Percentiles rank a stretch among this genome's conserved stretches.
Conservation (phyloP, 1,284 basidiomycete genomes). For the Fomitopsis pinicola region DNA sequence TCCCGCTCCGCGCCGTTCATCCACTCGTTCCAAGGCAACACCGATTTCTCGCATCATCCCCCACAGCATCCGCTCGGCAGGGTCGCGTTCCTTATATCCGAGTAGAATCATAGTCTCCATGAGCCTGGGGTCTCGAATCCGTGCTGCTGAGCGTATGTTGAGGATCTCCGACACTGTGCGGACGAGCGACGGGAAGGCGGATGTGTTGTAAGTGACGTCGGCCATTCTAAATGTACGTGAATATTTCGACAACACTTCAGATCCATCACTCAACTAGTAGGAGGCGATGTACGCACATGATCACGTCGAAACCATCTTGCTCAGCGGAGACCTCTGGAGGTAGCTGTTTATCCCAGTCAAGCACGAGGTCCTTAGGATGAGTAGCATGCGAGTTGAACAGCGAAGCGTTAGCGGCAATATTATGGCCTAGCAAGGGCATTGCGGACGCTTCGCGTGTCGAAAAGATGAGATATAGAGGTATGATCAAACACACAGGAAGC, state of each 20-base stretch:
- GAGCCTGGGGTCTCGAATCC: slow-evolving; percentile 6
- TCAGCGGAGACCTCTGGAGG: slow-evolving; percentile 39
- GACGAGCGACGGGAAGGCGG: slow-evolving; percentile 71
- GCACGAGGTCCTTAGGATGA: slow-evolving; percentile 40
- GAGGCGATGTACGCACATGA: slow-evolving; percentile 43
- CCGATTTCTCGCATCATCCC: slow-evolving; percentile 40
- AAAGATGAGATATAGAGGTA: background rate
- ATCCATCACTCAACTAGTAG: background rate
- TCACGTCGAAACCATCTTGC: slow-evolving; percentile 44
- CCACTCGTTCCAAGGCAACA: slow-evolving; percentile 52
- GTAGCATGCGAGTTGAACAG: slow-evolving; percentile 24
- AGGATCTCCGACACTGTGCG: slow-evolving; percentile 48
- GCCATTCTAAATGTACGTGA: slow-evolving; percentile 59
- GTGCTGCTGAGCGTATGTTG: slow-evolving; percentile 10
- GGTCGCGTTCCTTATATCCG: slow-evolving; percentile 82
- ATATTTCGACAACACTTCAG: background rate
- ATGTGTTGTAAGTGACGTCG: slow-evolving; percentile 86
- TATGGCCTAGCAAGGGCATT: slow-evolving; percentile 71
- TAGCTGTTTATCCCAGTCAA: slow-evolving; percentile 74
- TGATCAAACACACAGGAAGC: background rate
- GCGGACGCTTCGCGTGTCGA: slow-evolving; percentile 60
- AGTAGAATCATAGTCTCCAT: slow-evolving; percentile 52
- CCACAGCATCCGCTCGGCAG: slow-evolving; percentile 72
- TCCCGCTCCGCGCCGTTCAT: slow-evolving; percentile 48
- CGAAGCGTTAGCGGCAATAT: slow-evolving; percentile 51